These are phyloP conservation scores for Wickerhamiella bombiphila DNA, from an alignment of 805 yeast genomes.

Conservation along the genomic window DNA sequence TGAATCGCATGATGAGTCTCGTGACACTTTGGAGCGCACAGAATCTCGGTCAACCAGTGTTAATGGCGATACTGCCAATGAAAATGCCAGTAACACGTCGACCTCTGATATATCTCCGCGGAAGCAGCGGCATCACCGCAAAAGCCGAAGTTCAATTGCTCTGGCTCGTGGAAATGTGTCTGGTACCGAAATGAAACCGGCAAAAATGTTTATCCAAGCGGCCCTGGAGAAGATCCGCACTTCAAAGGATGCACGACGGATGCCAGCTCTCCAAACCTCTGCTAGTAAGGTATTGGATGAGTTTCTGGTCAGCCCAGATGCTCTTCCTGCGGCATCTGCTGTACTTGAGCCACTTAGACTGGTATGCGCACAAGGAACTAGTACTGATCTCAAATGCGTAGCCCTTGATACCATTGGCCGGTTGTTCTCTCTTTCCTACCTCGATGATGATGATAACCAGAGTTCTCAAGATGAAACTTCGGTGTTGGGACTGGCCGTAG, in stretches of 20 bases:
- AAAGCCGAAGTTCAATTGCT: slow-evolving; percentile 9
- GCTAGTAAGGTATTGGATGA: slow-evolving; percentile 23
- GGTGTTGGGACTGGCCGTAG: slow-evolving; percentile 67
- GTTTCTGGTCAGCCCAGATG: slow-evolving; percentile 18
- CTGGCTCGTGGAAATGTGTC: slow-evolving; percentile 13
- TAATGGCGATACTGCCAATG: background rate
- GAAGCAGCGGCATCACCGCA: background rate
- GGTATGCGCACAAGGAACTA: slow-evolving; percentile 46
- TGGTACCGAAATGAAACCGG: slow-evolving; percentile 19
- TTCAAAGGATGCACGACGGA: slow-evolving; percentile 46
- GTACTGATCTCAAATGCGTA: slow-evolving; percentile 47
- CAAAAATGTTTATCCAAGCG: slow-evolving; percentile 35
- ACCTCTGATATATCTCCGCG: background rate
- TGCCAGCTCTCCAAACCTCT: slow-evolving; percentile 26
- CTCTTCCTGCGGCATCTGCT: slow-evolving; percentile 31
- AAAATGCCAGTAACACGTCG: background rate
- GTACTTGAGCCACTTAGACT: slow-evolving; percentile 67
- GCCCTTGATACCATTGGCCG: slow-evolving; percentile 82
- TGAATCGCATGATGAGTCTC: no score
- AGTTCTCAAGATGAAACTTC: slow-evolving; percentile 22
- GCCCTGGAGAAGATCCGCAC: slow-evolving; percentile 43
- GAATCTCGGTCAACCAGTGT: no score
- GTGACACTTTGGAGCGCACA: no score
- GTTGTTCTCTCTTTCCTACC: slow-evolving; percentile 70
- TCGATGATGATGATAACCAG: slow-evolving; percentile 26